Evolutionary conservation across 73 alveolate genomes (phyloP).

Genomic region (Tetrahymena borealis): DNA sequence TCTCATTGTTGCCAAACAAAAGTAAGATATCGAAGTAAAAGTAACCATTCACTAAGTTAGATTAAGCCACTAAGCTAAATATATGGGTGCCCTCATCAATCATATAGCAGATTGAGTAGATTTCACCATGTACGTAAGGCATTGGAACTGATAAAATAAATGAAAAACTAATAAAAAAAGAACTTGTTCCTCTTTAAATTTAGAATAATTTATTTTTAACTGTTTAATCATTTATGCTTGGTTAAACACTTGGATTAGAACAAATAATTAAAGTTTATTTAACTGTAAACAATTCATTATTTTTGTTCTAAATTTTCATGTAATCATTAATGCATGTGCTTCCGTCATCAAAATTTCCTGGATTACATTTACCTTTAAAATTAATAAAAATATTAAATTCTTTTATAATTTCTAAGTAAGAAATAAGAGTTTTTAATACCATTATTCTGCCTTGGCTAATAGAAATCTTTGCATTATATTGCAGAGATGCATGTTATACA

Average conservation of each 20-base stretch:
- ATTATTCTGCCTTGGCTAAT: not conserved
- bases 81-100: not conserved
- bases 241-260: not conserved
- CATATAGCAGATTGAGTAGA: not conserved
- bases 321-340: not conserved
- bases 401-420: not conserved
- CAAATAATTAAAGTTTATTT: not conserved
- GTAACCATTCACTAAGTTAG: not conserved
- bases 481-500: not conserved
- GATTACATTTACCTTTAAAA: not conserved
- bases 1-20: not conserved
- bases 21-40: not conserved
- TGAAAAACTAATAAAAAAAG: not conserved
- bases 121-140: not conserved
- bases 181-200: not conserved
- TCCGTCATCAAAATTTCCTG: not conserved
- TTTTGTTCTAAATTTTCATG: not conserved
- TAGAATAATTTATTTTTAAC: not conserved
- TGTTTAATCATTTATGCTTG: not conserved
- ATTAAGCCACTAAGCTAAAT: not conserved
- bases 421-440: not conserved
- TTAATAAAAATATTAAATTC: not conserved
- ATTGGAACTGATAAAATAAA: not conserved
- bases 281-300: not conserved
- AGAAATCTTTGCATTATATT: not conserved